Evolutionary conservation across 495 filamentous ascomycete species (phyloP), one percentile per base, ranked within the genome.

Genomic region (Penicillium waksmanii): DNA sequence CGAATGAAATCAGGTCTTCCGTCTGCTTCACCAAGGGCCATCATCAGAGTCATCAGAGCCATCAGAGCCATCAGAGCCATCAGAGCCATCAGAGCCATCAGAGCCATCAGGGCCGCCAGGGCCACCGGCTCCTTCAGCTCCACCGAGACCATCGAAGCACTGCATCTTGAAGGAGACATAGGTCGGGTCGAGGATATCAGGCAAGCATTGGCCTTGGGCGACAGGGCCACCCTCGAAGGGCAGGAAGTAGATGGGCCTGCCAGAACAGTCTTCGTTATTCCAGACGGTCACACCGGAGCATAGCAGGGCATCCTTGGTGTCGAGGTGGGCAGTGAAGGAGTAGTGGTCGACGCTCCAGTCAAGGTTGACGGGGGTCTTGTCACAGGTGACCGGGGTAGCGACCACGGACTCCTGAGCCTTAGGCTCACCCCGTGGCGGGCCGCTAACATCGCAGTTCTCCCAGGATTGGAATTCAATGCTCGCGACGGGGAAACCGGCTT

Each of bases 301-400:
- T 7, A 54, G 43, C 7, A 52, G 13, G 6, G 68, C 46, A 10
- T 70, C 66, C 58, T 70, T 63, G 56, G 66, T 68, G 58, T 64
- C 66, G 11, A 66, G 40, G 23, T 21, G 17, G 6, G 61, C 68
- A 43, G 49, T 60, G 60, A 70, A 66, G 18, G 68, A 53, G 43
- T 58, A 70, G 61, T 61, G 54, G 56, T 70, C 56, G 56, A 70
- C 58, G 55, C 52, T 59, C 68, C 68, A 70, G 53, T 70, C 60
- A 21, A 51, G 60, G 66, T 66, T 61, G 44, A 70, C 58, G 4
- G 60, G 36, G 33, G 66, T 57, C 58, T 68, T 66, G 46, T 66
- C 68, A 31, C 68, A 70, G 19, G 68, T 66, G 18, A 54, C 25
- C 2, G 65, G 57, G n/a, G 65, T 70, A 2, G 58, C 56, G 12